Percentiles rank a stretch among this genome's conserved stretches.
These are phyloP conservation scores for Trametes elegans DNA, from an alignment of 768 basidiomycete species.

Conservation along the genomic window DNA sequence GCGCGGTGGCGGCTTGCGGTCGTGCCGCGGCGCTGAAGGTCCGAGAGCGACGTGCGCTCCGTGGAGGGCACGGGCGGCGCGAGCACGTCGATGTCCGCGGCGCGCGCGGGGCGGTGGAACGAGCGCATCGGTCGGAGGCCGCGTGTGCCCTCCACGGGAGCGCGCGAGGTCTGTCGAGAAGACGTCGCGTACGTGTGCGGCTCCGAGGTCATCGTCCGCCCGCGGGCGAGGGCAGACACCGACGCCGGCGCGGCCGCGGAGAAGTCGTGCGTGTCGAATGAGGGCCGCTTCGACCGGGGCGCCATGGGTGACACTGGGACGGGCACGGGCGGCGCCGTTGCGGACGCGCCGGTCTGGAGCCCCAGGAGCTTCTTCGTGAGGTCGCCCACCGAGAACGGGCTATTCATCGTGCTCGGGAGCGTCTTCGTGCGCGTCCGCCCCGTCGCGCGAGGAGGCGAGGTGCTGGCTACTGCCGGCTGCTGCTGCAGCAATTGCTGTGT, in stretches of 20 bases:
- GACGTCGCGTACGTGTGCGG: conserved; percentile 7
- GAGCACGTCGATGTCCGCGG: conserved; percentile 33
- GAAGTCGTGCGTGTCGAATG: conserved; percentile 2
- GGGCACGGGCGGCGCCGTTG: conserved; percentile 1
- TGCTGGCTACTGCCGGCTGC: not conserved
- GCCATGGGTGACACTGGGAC: conserved; percentile 14
- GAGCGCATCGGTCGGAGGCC: conserved; percentile 53
- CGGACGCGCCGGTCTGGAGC: conserved; percentile 36
- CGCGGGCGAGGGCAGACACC: not conserved
- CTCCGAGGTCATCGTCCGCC: conserved; percentile 1
- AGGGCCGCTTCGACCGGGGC: conserved; percentile 15
- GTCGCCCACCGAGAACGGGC: conserved; percentile 53
- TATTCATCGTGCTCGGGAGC: conserved; percentile 37
- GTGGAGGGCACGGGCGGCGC: conserved; percentile 25
- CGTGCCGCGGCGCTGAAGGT: conserved; percentile 12
- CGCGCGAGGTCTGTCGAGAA: conserved; percentile 22
- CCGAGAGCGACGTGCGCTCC: not conserved
- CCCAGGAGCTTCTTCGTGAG: conserved; percentile 55
- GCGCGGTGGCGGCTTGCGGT: not conserved
- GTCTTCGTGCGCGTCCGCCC: conserved; percentile 45
- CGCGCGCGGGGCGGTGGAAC: conserved; percentile 53
- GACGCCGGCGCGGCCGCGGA: not conserved
- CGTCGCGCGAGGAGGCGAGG: conserved; percentile 17
- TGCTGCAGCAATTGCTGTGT: not conserved
- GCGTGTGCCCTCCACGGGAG: conserved; percentile 19